Evolutionary conservation across 2,329 filamentous ascomycete genomes (phyloP).

Genomic region (Neonectria hederae): DNA sequence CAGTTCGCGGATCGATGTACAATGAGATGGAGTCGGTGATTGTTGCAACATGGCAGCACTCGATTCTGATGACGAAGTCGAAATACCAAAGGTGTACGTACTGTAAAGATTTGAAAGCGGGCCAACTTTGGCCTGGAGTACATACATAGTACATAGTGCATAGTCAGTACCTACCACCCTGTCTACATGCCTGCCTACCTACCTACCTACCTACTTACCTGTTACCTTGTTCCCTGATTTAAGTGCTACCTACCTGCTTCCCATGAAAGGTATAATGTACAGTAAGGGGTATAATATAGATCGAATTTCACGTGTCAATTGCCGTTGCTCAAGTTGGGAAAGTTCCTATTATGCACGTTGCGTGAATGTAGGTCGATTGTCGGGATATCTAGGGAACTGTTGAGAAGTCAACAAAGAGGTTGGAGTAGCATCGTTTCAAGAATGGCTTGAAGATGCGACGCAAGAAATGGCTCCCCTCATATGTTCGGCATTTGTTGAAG

Average conservation of each 20-base stretch:
- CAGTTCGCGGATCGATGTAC: constrained; percentile 23
- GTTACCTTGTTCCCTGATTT: too few relatives aligned
- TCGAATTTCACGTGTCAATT: not conserved
- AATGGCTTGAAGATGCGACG: constrained; percentile 1
- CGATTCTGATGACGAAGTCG: constrained; percentile 8
- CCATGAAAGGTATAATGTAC: not conserved
- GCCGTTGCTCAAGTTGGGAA: constrained; percentile 1
- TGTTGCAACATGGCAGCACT: constrained; percentile 6
- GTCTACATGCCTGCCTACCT: not conserved
- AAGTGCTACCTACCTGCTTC: too few relatives aligned
- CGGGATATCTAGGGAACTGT: constrained; percentile 4
- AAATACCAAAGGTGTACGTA: constrained; percentile 14
- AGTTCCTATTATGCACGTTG: not conserved
- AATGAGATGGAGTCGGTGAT: constrained; percentile 24
- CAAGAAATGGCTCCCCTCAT: constrained; percentile 9
- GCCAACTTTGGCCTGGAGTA: constrained; percentile 11
- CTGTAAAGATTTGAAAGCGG: constrained; percentile 6
- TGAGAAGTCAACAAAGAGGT: constrained; percentile 15
- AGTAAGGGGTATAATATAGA: constrained; percentile 14
- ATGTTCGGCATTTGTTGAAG: constrained; percentile 7
- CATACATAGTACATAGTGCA: constrained; percentile 14
- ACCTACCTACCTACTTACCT: not conserved
- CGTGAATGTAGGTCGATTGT: not conserved
- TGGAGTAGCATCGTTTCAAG: constrained; percentile 5
- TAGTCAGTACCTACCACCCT: constrained; percentile 5